Evolutionary conservation across 2,329 filamentous ascomycete genomes (phyloP), one percentile per base, ranked within the genome.

Genomic region (Pseudogymnoascus sp.): DNA sequence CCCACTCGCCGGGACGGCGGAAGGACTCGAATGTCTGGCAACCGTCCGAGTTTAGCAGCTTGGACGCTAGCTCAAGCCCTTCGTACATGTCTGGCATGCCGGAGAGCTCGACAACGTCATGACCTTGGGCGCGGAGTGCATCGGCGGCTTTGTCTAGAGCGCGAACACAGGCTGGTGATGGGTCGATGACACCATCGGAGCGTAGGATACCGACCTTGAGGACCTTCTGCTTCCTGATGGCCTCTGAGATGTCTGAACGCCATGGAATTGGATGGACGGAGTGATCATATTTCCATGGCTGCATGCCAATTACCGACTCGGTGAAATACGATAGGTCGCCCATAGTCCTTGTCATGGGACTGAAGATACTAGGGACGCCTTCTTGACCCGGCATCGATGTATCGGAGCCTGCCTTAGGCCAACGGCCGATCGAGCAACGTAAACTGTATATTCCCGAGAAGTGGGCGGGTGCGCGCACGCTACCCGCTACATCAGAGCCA

Each of bases 321-420:
- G 90, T 90, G 74, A 97, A 97, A 77, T 96, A 96, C 0, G 82
- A 83, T 65, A 97, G 77, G 72, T 97, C 93, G 66, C 87, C 83
- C 64, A 96, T 76, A 0, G 92, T 96, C 62, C 92, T 83, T 2
- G 93, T 85, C 93, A 97, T 97, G 4, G 93, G 93, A 64, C 90
- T 93, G 76, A 93, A 96, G 19, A 96, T 91, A 67, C 88, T 90
- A 0, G 91, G 87, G 33, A 97, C 86, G 0, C 92, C 93, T 72
- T 97, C 93, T 73, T 97, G 92, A 0, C 93, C 93, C 0, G 90
- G 86, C 91, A 96, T 96, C 70, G 89, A 93, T 0, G 93, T 96
- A 65, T 84, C 84, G 73, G 91, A 87, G 9, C 91, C 91, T 44
- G 85, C 82, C 75, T 96, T 96, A 1, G 91, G 91, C 91, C 93